Evolutionary conservation across 176 grass and related monocot species (phyloP), one percentile per base, ranked within the genome.

Genomic region (Triticum aestivum): DNA sequence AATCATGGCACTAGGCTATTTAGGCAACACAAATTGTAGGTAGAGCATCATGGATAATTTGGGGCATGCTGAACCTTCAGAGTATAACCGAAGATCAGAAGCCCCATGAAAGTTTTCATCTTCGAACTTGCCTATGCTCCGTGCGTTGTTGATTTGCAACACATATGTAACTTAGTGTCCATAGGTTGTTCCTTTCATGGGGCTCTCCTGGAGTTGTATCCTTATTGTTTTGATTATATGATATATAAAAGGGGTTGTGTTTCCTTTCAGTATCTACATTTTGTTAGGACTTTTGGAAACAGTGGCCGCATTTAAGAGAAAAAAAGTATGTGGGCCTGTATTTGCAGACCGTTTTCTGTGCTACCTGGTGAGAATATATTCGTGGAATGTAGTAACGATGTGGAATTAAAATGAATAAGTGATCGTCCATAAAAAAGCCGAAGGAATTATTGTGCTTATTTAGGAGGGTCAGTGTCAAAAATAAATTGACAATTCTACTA

Each of bases 71-170:
- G 70, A 81, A 32, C 54, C 90, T 88, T 61, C 9, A 27, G 42
- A 3, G 18, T 64, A 64, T 78, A 76, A 85, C 82, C 20, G 54
- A 84, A 78, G 86, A 41, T 82, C 32, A 34, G 26, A 62, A n/a
- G 15, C 82, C 77, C 71, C 72, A 88, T 86, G 84, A 54, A 88
- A 71, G 71, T 11, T 79, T 88, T 88, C 74, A 47, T 78, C 73
- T 29, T 81, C 76, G 33, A 52, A 88, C 77, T 77, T 88, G 69
- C 59, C 84, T 77, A 77, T 21, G 47, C n/a, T n/a, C 38, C 5
- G 35, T 4, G 41, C 5, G 6, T 86, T 73, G 76, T 82, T 91
- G 82, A 91, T 85, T 38, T 91, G 90, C 81, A 78, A 65, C 82
- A 72, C 88, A 85, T 62, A 71, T 88, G 63, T 77, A 64, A 77